Evolutionary conservation across 805 yeast species (phyloP).

Genomic region (Ogataea paraovalis): DNA sequence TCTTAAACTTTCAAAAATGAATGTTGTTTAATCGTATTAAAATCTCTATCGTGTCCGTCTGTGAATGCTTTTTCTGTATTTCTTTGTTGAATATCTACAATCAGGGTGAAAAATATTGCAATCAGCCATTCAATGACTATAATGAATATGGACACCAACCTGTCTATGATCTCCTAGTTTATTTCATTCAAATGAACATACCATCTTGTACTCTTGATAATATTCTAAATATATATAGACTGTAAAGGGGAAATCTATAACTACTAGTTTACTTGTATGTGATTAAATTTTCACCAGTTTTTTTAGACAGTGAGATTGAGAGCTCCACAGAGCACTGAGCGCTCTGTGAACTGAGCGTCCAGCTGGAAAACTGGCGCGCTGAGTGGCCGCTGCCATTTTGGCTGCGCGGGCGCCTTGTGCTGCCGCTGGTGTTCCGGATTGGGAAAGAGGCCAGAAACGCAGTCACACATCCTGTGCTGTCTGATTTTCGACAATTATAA

Average conservation of each 20-base stretch:
- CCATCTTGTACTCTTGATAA: conserved; percentile 11
- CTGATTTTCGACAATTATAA: too few relatives aligned
- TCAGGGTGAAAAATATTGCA: neutral
- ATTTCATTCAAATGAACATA: conserved; percentile 3
- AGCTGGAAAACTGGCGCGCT: too few relatives aligned
- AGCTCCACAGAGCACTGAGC: neutral
- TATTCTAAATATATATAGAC: conserved; percentile 1
- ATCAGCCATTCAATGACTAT: neutral
- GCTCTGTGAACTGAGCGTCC: neutral
- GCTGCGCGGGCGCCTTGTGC: neutral
- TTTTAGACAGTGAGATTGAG: neutral
- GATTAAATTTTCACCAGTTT: neutral
- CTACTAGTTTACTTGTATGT: neutral
- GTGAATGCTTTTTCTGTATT: neutral
- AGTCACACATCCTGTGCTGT: neutral
- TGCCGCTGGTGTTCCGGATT: neutral
- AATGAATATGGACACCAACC: neutral
- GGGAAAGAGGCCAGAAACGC: neutral
- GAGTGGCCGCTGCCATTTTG: neutral
- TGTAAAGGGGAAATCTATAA: neutral
- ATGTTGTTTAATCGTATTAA: too few relatives aligned
- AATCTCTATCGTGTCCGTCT: neutral
- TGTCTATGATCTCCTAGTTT: neutral
- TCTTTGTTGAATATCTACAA: neutral
- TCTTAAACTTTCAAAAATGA: too few relatives aligned